phyloP scores from a whole-genome alignment of 495 filamentous ascomycete genomes.

The Chaetomium tenue region DNA sequence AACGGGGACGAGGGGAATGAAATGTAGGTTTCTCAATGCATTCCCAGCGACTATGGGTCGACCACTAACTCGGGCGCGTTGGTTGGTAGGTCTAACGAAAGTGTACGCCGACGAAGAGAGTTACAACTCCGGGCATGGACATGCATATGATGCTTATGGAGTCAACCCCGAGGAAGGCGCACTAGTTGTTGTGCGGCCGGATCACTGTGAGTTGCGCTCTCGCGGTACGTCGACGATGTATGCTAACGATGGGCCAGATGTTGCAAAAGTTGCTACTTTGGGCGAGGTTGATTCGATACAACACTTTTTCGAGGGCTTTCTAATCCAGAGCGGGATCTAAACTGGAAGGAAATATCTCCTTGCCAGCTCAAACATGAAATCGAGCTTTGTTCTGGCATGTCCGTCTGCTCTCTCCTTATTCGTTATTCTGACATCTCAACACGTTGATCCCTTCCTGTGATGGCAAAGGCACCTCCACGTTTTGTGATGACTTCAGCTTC shows the following conservation, averaged over 20 bases:
- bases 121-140: slow-evolving; percentile 63
- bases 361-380: not conserved
- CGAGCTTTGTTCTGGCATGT: no score
- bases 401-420: no score
- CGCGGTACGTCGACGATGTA: no score
- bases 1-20: slow-evolving; percentile 58
- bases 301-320: slow-evolving; percentile 30
- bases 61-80: not conserved
- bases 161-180: slow-evolving; percentile 55
- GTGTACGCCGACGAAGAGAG: slow-evolving; percentile 66
- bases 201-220: slow-evolving; percentile 58
- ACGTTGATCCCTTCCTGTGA: no score
- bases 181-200: slow-evolving; percentile 61
- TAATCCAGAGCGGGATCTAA: slow-evolving; percentile 11
- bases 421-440: no score
- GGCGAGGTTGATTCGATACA: slow-evolving; percentile 25
- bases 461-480: no score
- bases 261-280: slow-evolving; percentile 29
- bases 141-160: slow-evolving; percentile 61
- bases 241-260: slow-evolving; percentile 24
- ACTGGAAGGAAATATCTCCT: no score
- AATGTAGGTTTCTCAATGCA: slow-evolving; percentile 42
- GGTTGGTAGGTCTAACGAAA: slow-evolving; percentile 55
- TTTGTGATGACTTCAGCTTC: no score
- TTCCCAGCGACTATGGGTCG: not conserved